Base-by-base conservation (phyloP, 2,329 filamentous ascomycete genomes). In the Diplodia intermedia region DNA sequence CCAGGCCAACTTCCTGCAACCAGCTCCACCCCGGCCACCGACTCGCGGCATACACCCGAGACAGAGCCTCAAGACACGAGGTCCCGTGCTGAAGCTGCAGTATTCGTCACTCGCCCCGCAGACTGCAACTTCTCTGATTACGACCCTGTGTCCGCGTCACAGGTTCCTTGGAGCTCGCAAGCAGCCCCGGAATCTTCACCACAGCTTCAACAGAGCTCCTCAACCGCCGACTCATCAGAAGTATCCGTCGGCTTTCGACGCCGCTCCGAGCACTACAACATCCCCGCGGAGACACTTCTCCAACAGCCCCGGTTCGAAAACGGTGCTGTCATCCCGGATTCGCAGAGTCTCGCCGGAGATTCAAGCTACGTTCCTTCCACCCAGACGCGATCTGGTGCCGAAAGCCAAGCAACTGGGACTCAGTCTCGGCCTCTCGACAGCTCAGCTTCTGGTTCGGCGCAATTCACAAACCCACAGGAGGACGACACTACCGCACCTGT, bases 301-400 rank as follows among this genome's bases (percentile, higher is more conserved):
- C 36, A 20, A 8, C 65, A 50, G 31, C 49, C 61, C 20, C 40
- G 56, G 4, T 73, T 71, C 54, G 61, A 50, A 29, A 68, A 72
- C 43, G 47, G 47, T 8, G 72, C 73, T 29, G 65, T 77, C 8
- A 72, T 78, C 2, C 72, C 69, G 38, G 75, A 77, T 36, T 77
- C 76, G 3, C 74, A 77, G 61, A 47, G 73, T 70, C 61, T 73
- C 72, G 31, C 18, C 18, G 12, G 69, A 53, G 29, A 66, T 54
- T 63, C 50, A 4, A 77, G 71, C 69, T 77, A 74, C 55, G 57
- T 73, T 14, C 70, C 72, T 0, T 65, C 71, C 0, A 75, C 74
- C n/a, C 75, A 77, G 52, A 38, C 60, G 12, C 29, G 20, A 15
- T 63, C 60, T 15, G 60, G 47, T 52, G 43, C 43, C 14, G 43